Conservation (phyloP, 106 monocot species). For the Vanilla planifolia region DNA sequence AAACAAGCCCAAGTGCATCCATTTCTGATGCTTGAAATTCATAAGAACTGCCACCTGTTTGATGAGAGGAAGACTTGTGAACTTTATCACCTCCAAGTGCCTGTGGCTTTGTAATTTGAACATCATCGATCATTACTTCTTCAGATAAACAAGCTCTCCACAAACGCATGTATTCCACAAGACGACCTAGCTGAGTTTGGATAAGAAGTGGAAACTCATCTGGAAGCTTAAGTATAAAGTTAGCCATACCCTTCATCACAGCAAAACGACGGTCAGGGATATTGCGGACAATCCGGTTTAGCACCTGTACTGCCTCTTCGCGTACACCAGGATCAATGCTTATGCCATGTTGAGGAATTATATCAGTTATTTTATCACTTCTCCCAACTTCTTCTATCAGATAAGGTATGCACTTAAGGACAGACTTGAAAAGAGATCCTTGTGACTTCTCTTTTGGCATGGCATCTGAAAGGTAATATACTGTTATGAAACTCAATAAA, state of each 20-base stretch:
- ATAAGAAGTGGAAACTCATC: conserved; percentile 98
- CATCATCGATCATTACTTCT: conserved; percentile 40
- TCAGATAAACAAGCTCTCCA: conserved; percentile 93
- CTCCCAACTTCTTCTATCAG: conserved; percentile 94
- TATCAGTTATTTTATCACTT: conserved; percentile 92
- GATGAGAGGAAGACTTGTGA: conserved; percentile 42
- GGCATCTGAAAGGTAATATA: conserved; percentile 40
- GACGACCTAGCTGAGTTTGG: conserved; percentile 77
- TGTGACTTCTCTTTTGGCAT: conserved; percentile 92
- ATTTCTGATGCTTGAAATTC: conserved; percentile 80
- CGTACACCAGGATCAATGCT: conserved; percentile 99
- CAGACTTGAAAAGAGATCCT: conserved; percentile 83
- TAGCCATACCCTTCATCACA: conserved; percentile 96
- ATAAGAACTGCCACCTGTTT: conserved; percentile 46
- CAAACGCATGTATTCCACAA: conserved; percentile 86
- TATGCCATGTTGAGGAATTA: conserved; percentile 98
- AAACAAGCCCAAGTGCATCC: conserved; percentile 97
- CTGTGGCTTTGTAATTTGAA: conserved; percentile 36
- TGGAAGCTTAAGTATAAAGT: conserved; percentile 88
- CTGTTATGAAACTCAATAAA: too few relatives aligned
- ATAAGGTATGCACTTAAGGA: conserved; percentile 96
- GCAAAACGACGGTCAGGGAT: conserved; percentile 88
- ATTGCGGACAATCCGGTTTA: conserved; percentile 81
- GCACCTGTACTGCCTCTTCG: conserved; percentile 93
- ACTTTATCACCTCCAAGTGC: conserved; percentile 25